Conservation (phyloP, 768 basidiomycete genomes). For the Lactarius pseudohatsudake region DNA sequence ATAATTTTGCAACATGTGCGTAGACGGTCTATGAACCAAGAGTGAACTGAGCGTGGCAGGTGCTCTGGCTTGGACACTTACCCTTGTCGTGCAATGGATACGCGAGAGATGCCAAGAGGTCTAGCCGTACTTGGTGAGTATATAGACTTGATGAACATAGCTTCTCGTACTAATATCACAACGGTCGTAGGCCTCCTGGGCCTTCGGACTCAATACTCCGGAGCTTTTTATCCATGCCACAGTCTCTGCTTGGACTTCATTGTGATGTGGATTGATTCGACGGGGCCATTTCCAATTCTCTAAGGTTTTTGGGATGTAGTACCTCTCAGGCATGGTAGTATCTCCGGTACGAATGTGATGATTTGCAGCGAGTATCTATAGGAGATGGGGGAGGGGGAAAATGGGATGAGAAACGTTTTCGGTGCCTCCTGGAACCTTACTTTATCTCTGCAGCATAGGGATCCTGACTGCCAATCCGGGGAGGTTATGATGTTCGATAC, state of each 20-base stretch:
- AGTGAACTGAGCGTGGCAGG: not conserved
- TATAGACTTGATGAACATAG: not conserved
- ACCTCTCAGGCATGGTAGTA: not conserved
- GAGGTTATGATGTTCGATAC: no score
- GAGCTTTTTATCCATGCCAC: constrained; percentile 23
- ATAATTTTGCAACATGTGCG: constrained; percentile 18
- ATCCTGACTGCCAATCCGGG: no score
- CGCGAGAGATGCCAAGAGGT: constrained; percentile 26
- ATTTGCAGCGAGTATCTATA: not conserved
- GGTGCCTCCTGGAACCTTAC: not conserved
- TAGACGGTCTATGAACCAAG: constrained; percentile 11
- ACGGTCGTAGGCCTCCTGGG: constrained; percentile 14
- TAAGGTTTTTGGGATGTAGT: constrained; percentile 15
- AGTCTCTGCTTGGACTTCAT: constrained; percentile 18
- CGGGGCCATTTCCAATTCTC: constrained; percentile 28
- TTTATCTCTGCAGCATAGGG: no score
- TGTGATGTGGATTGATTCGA: constrained; percentile 24
- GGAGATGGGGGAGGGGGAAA: not conserved
- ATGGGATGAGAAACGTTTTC: not conserved
- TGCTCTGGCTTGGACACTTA: no score
- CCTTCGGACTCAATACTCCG: constrained; percentile 16
- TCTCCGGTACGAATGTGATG: not conserved
- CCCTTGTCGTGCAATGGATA: constrained; percentile 23
- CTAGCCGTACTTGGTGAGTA: constrained; percentile 13
- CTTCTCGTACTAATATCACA: constrained; percentile 27